These are phyloP conservation scores for Zangia roseola DNA, from an alignment of 768 basidiomycete species.

Conservation along the genomic window DNA sequence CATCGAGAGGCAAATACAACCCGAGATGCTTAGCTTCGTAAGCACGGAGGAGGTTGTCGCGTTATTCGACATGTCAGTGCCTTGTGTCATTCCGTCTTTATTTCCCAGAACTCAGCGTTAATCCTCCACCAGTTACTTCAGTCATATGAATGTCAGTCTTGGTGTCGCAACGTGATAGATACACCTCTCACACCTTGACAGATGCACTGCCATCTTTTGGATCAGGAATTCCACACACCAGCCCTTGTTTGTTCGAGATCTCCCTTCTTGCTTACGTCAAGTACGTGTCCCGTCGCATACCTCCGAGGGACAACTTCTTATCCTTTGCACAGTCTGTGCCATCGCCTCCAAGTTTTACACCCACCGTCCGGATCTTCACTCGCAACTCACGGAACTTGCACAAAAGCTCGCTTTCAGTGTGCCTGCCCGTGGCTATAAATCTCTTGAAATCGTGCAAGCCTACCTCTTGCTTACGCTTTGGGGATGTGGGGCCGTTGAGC, in stretches of 20 bases:
- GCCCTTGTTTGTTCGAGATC: conserved; percentile 91
- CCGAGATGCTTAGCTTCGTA: conserved; percentile 90
- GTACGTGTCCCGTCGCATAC: conserved; percentile 42
- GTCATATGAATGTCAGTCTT: conserved; percentile 64
- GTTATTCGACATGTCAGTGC: conserved; percentile 82
- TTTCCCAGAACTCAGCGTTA: conserved; percentile 4
- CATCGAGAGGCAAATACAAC: conserved; percentile 88
- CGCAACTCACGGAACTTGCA: conserved; percentile 74
- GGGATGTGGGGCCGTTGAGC: conserved; percentile 93
- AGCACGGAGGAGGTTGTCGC: conserved; percentile 86
- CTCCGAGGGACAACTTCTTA: conserved; percentile 1
- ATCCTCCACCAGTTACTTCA: conserved; percentile 57
- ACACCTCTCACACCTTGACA: conserved; percentile 29
- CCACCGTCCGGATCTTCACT: conserved; percentile 77
- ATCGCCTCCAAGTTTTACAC: conserved; percentile 90
- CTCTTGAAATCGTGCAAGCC: conserved; percentile 93
- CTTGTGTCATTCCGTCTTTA: neutral
- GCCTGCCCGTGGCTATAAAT: conserved; percentile 85
- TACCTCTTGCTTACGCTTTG: conserved; percentile 87
- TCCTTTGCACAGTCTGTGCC: conserved; percentile 71
- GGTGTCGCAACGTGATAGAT: neutral
- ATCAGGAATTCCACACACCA: conserved; percentile 90
- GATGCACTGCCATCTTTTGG: conserved; percentile 81
- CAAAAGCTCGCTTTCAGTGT: conserved; percentile 88
- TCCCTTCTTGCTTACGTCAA: conserved; percentile 92